Evolutionary conservation across 78 protist genomes (phyloP).

Genomic region (Monocercomonoides exilis): DNA sequence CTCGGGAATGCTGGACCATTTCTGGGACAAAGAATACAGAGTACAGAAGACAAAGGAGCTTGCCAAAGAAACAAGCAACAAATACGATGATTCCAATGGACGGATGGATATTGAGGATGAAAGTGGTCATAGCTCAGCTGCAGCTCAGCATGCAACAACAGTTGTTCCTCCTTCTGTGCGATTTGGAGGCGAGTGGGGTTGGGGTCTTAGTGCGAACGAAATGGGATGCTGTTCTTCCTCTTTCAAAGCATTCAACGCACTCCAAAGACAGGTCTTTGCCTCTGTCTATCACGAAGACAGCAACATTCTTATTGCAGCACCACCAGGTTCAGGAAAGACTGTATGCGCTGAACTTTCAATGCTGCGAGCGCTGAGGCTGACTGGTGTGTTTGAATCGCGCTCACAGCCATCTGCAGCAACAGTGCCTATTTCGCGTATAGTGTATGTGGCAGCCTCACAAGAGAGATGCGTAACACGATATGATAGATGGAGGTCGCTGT

Average conservation of each 20-base stretch:
- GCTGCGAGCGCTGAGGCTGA: slow-evolving; percentile 39
- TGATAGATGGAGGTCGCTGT: background rate
- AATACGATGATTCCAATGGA: no score
- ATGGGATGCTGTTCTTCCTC: background rate
- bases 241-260: slow-evolving; percentile 64
- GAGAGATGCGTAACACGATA: background rate
- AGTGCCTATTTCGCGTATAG: background rate
- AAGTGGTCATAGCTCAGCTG: no score
- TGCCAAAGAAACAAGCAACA: no score
- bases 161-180: background rate
- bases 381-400: background rate
- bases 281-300: slow-evolving; percentile 61
- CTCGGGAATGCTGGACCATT: no score
- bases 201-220: no score
- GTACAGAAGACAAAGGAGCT: no score
- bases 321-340: slow-evolving; percentile 91
- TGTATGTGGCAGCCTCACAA: background rate
- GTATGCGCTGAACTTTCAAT: slow-evolving; percentile 87
- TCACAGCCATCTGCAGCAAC: background rate
- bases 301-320: slow-evolving; percentile 77
- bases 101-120: no score
- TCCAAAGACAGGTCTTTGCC: slow-evolving; percentile 83
- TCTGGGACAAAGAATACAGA: no score
- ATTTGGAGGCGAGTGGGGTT: no score
- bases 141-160: background rate